Conservation (phyloP, 2,329 filamentous ascomycete species). For the Diaporthe capsici region DNA sequence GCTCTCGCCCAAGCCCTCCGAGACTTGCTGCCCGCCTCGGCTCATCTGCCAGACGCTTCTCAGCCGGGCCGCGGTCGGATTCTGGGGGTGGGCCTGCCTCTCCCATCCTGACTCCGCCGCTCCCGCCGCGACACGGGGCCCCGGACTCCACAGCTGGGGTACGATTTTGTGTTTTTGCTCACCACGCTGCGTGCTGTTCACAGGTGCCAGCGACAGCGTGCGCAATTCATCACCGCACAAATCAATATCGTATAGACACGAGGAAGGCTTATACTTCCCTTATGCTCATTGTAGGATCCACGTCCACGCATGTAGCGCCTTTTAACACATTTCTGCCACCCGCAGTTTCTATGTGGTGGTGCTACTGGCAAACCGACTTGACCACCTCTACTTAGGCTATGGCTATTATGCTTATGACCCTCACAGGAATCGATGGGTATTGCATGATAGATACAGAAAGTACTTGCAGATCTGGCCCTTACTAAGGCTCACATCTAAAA, state of each 20-base stretch:
- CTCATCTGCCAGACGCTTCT: not conserved
- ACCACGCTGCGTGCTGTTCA: not conserved
- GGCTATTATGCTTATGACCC: not conserved
- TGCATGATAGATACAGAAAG: not conserved
- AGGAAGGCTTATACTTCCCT: not conserved
- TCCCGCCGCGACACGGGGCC: constrained; percentile 24
- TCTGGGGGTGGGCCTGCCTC: constrained; percentile 13
- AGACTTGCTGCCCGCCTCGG: not conserved
- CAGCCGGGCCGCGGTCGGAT: constrained; percentile 9
- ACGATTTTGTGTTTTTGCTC: not conserved
- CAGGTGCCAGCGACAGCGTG: not conserved
- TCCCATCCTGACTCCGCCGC: constrained; percentile 20
- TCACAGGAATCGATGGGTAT: not conserved
- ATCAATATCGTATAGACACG: not conserved
- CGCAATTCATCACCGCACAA: not conserved
- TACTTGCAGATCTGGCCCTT: not conserved
- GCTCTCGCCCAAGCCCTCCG: not conserved
- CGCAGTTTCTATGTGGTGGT: not conserved
- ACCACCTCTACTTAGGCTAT: not conserved
- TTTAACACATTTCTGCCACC: not conserved
- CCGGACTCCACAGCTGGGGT: constrained; percentile 30
- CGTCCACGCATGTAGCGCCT: too few species aligned
- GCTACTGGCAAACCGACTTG: not conserved
- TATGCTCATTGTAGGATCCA: not conserved
- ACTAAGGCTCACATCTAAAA: rapidly evolving